These are phyloP conservation scores for Candida pseudofarinosa DNA, from an alignment of 805 yeast species.

Conservation along the genomic window DNA sequence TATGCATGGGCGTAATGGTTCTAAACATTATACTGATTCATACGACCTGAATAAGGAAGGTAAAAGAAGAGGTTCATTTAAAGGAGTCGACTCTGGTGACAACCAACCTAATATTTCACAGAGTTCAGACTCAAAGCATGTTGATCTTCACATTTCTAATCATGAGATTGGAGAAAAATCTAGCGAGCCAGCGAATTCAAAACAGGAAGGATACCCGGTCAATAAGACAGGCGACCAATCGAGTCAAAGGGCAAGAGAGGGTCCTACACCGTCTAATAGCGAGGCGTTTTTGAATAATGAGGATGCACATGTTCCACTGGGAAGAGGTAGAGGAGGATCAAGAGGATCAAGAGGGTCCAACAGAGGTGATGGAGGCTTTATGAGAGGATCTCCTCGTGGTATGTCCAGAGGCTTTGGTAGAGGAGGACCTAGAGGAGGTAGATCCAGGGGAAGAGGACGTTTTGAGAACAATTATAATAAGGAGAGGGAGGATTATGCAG, in stretches of 20 bases:
- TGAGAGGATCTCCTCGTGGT: not conserved
- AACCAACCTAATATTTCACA: not conserved
- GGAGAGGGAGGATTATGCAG: too few relatives aligned
- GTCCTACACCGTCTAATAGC: too few relatives aligned
- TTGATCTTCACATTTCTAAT: not conserved
- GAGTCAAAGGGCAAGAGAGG: too few relatives aligned
- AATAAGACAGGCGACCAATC: too few relatives aligned
- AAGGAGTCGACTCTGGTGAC: too few relatives aligned
- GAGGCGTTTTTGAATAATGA: too few relatives aligned
- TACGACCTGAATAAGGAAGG: not conserved
- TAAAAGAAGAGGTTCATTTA: not conserved
- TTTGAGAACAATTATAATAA: constrained; percentile 1
- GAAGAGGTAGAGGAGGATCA: not conserved
- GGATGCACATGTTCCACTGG: not conserved
- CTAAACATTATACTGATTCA: not conserved
- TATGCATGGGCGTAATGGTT: not conserved
- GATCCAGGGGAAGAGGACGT: constrained; percentile 14
- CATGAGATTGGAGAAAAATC: not conserved
- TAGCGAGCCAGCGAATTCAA: not conserved
- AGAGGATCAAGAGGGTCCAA: not conserved
- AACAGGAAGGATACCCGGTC: too few relatives aligned
- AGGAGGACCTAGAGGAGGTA: constrained; percentile 15
- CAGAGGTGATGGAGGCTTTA: not conserved
- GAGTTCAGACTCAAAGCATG: not conserved
- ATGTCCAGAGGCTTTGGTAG: not conserved